phyloP scores from a whole-genome alignment of 2,329 filamentous ascomycete genomes.

The Claviceps arundinis region DNA sequence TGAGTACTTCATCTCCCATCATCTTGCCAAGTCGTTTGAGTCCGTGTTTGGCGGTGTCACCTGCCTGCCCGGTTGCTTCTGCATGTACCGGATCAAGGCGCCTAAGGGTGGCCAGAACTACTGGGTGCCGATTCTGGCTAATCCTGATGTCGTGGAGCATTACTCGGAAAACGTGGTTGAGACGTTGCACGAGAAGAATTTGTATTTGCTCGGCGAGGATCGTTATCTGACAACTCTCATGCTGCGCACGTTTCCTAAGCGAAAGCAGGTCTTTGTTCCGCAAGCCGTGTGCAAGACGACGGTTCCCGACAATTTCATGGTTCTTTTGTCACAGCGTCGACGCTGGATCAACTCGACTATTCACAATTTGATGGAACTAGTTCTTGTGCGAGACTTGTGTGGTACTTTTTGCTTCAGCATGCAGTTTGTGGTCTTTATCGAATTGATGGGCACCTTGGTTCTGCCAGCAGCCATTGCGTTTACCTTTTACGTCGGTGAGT shows the following conservation, averaged over 20 bases:
- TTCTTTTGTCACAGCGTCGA: slow-evolving; percentile 84
- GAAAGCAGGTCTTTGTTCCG: slow-evolving; percentile 96
- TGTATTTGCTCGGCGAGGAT: slow-evolving; percentile 84
- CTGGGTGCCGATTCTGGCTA: slow-evolving; percentile 97
- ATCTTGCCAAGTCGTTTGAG: slow-evolving; percentile 92
- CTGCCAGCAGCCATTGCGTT: slow-evolving; percentile 93
- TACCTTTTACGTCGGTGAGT: slow-evolving; percentile 79
- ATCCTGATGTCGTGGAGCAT: slow-evolving; percentile 96
- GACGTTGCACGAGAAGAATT: slow-evolving; percentile 93
- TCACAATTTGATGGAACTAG: slow-evolving; percentile 95
- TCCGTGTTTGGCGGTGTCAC: slow-evolving; percentile 98
- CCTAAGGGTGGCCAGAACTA: slow-evolving; percentile 98
- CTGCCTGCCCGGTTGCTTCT: slow-evolving; percentile 96
- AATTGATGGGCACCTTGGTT: slow-evolving; percentile 86
- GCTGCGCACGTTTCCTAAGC: slow-evolving; percentile 97
- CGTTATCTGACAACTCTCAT: slow-evolving; percentile 93
- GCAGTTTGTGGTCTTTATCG: slow-evolving; percentile 96
- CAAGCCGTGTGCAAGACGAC: slow-evolving; percentile 98
- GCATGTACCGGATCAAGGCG: slow-evolving; percentile 99
- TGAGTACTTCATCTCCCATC: slow-evolving; percentile 98
- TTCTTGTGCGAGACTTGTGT: slow-evolving; percentile 88
- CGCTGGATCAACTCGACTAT: slow-evolving; percentile 99
- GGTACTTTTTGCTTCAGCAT: slow-evolving; percentile 99
- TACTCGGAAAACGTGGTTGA: slow-evolving; percentile 99
- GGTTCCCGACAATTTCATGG: slow-evolving; percentile 83